Evolutionary conservation across 2,329 filamentous ascomycete species (phyloP), one percentile per base, ranked within the genome.

Genomic region (Aspergillus bombycis): DNA sequence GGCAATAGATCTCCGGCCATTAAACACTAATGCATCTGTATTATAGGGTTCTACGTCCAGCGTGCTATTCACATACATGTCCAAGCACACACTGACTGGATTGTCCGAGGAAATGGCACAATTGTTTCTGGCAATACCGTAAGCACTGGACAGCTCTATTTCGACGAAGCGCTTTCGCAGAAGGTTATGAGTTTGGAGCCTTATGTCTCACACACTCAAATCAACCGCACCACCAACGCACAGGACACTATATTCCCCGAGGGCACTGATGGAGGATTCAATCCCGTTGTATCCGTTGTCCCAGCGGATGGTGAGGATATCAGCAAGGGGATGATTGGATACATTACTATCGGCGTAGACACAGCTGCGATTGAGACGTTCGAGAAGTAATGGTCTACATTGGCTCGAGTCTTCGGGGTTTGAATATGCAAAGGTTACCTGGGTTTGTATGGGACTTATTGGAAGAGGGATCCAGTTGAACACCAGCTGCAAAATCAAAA

Each of bases 11-110:
- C 7, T 19, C 16, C 46, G 7, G 26, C 26, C 14, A 30, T 32
- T 8, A 50, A 46, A 36, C 16, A 21, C 56, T 58, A 14, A 46
- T 48, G 1, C 19, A 28, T 23, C 4, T 58, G 19, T 36, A 36
- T 9, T 65, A 11, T 28, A 71, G 79, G 80, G 21, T 80, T 81
- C 68, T 82, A 81, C 58, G 61, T 71, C 4, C 73, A 78, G 1
- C 78, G 82, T 12, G 72, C 82, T 1, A 76, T 74, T 16, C 83
- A 84, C 71, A 82, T 83, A 65, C 83, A 85, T 67, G 72, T 82
- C 53, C 75, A 81, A 63, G 76, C 79, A 0, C 81, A 84, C 56
- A 73, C 66, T 50, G 68, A 72, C 62, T 71, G 67, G 67, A 59
- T 61, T 3, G n/a, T 76, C 14, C 66, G 63, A 7, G 62, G 30